These are phyloP conservation scores for Colletotrichum sp. DNA, from an alignment of 2,329 filamentous ascomycete species.

Conservation along the genomic window DNA sequence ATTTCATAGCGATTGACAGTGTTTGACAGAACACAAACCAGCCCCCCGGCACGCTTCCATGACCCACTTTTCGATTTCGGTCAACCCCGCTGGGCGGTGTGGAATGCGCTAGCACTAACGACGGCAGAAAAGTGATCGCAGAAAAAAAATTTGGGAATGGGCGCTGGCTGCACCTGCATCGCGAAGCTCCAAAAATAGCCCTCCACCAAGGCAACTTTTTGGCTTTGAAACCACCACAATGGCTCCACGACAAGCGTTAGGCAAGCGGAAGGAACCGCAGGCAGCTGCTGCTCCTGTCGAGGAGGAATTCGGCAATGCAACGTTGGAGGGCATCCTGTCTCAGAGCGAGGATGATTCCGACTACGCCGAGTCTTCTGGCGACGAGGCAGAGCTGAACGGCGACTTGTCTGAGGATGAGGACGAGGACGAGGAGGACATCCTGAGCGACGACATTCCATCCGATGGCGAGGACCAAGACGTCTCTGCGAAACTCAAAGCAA, in stretches of 20 bases:
- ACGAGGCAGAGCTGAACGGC: constrained; percentile 37
- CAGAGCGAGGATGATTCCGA: constrained; percentile 64
- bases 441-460: constrained; percentile 47
- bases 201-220: background rate
- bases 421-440: constrained; percentile 39
- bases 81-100: constrained; percentile 20
- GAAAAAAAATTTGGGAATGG: constrained; percentile 21
- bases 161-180: constrained; percentile 14
- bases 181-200: constrained; percentile 22
- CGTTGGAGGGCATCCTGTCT: constrained; percentile 62
- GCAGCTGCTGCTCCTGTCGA: constrained; percentile 61
- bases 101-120: background rate
- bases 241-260: constrained; percentile 45
- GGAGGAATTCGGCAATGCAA: constrained; percentile 61
- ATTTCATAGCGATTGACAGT: background rate
- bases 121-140: constrained; percentile 15
- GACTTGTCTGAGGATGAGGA: constrained; percentile 46
- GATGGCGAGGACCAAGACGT: constrained; percentile 40
- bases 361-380: constrained; percentile 49
- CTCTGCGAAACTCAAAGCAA: constrained; percentile 34
- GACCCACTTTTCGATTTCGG: constrained; percentile 2
- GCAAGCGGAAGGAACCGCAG: constrained; percentile 71
- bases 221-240: constrained; percentile 31
- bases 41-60: background rate
- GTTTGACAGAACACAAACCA: background rate